Evolutionary conservation across 2,329 filamentous ascomycete species (phyloP).

Genomic region (Onygenales sp.): DNA sequence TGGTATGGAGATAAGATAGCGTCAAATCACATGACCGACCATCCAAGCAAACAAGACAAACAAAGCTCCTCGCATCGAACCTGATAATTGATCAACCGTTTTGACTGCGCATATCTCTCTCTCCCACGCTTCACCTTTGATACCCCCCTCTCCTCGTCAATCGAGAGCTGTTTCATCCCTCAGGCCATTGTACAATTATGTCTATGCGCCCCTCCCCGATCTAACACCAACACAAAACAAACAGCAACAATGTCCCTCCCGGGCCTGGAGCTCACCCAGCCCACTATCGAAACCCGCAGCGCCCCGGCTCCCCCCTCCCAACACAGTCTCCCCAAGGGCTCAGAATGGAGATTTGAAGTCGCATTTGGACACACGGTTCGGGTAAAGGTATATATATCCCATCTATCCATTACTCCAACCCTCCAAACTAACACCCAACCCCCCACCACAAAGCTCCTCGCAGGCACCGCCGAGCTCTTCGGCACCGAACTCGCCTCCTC

Average conservation of each 20-base stretch:
- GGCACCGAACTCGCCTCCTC: conserved; percentile 83
- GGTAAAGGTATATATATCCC: conserved; percentile 38
- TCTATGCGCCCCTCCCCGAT: conserved; percentile 5
- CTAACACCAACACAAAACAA: no score
- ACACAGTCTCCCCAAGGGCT: conserved; percentile 51
- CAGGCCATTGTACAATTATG: no score
- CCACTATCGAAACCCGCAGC: conserved; percentile 40
- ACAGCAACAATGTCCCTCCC: conserved; percentile 56
- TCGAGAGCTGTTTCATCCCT: no score
- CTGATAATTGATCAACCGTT: no score
- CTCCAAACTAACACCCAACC: background rate
- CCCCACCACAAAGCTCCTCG: conserved; percentile 50
- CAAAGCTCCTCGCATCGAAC: no score
- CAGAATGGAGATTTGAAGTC: conserved; percentile 73
- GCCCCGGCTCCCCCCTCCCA: conserved; percentile 32
- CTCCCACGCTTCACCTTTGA: no score
- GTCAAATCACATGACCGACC: no score
- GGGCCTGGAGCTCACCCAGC: conserved; percentile 59
- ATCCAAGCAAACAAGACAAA: no score
- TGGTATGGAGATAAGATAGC: no score
- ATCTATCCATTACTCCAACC: background rate
- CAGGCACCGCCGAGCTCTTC: conserved; percentile 84
- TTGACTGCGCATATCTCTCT: no score
- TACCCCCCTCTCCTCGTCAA: no score
- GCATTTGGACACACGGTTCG: conserved; percentile 44